Percentiles rank a stretch among this genome's conserved stretches.
Conservation (phyloP, 768 basidiomycete genomes). For the Kwoniella sp. region DNA sequence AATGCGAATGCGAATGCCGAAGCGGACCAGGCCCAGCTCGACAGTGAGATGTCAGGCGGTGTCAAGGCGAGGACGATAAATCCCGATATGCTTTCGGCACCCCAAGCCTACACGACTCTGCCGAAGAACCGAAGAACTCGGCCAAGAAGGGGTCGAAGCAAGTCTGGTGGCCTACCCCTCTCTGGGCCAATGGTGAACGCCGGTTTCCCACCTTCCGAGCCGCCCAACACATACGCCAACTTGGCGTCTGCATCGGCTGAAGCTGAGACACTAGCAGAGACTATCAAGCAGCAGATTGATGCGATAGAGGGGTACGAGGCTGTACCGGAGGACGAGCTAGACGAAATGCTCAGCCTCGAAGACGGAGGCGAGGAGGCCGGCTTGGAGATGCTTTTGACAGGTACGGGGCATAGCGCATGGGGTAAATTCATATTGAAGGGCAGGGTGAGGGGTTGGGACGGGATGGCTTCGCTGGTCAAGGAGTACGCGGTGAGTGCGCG, state of each 20-base stretch:
- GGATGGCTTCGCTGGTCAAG: constrained; percentile 55
- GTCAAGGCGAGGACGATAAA: not conserved
- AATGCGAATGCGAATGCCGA: not conserved
- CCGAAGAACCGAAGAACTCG: not conserved
- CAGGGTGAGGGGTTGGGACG: constrained; percentile 55
- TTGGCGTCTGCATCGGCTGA: constrained; percentile 39
- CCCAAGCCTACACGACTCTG: not conserved
- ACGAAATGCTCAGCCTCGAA: constrained; percentile 23
- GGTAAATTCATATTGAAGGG: constrained; percentile 55
- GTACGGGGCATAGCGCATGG: constrained; percentile 56
- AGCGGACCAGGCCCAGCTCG: not conserved
- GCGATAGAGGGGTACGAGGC: constrained; percentile 46
- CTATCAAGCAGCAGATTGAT: constrained; percentile 41
- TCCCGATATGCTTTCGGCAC: not conserved
- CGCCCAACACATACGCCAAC: constrained; percentile 25
- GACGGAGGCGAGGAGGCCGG: constrained; percentile 39
- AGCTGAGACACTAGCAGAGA: constrained; percentile 41
- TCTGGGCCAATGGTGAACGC: constrained; percentile 42
- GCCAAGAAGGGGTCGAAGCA: not conserved
- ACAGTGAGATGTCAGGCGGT: not conserved
- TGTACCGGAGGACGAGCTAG: constrained; percentile 40
- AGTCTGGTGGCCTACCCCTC: constrained; percentile 32
- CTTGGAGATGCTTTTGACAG: constrained; percentile 52
- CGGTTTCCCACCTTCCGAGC: constrained; percentile 36
- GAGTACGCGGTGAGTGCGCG: constrained; percentile 54